Evolutionary conservation across 2,329 filamentous ascomycete species (phyloP), one percentile per base, ranked within the genome.

Genomic region (Raffaelea ambrosiae): DNA sequence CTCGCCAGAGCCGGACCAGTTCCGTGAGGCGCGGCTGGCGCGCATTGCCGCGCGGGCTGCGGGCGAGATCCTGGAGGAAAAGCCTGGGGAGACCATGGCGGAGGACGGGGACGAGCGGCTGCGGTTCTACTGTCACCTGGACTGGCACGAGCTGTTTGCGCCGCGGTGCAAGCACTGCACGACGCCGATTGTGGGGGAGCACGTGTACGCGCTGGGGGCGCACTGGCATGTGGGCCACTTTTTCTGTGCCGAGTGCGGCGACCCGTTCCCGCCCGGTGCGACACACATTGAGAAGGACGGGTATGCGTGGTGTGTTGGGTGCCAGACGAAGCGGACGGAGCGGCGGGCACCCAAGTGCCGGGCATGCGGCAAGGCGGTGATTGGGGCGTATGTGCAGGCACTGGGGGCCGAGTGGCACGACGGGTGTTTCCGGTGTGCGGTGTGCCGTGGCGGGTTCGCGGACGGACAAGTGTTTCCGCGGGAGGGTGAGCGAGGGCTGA

Each of bases 201-300:
- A 97, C 56, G 83, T 96, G 29, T 84, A 96, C 14, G 93, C 93
- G 1, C 88, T 95, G 48, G 93, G 93, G 1, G 80, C 84, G n/a
- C 89, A 95, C 67, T 98, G 88, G 87, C 93, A 98, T 64, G 86
- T 87, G 46, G 93, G 93, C 0, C 93, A 98, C 68, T 98, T 98
- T 70, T 98, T 98, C 76, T 98, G 93, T 62, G 93, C 93, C 39
- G 89, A 98, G 72, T 98, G 93, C 63, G 93, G 93, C 56, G 91
- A 98, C 68, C 91, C 93, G 0, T 98, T 98, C 62, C 88, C 76
- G 55, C 72, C 74, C 43, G 78, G 77, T 51, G 77, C 75, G 67
- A 83, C 79, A 41, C 81, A 84, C 59, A 83, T 98, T 48, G 93
- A 98, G 63, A 95, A 95, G 67, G 91, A 97, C 56, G 91, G 91